Evolutionary conservation across 1,284 basidiomycete species (phyloP), one percentile per base, ranked within the genome.

Genomic region (Serendipita sp.): DNA sequence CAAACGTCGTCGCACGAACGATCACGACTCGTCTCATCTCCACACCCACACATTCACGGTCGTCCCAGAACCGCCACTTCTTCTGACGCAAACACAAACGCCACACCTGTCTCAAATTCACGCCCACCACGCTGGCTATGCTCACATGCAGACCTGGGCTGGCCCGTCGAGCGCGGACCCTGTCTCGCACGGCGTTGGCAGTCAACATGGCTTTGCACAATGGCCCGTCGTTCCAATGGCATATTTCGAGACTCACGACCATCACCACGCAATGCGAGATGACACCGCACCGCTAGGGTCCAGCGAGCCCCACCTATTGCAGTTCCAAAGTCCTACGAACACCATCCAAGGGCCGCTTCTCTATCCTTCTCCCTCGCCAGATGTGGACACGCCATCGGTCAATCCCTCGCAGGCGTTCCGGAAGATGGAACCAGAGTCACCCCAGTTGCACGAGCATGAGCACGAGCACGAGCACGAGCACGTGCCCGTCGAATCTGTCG

Each of bases 1-100:
- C 53, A 58, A 58, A 32, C 53, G 53, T 58, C 53, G 53, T 26
- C 53, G 53, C 34, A 58, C 53, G 8, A 35, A 58, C 34, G 53
- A 58, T 34, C 26, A 30, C 22, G 53, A 58, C 53, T 58, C 53
- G 30, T 29, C 53, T 58, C 34, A 29, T n/a, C 34, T 58, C 22
- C 47, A 49, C 22, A 30, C 53, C 43, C 49, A 53, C 22, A 30
- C 53, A 10, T 58, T 30, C 32, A 30, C 53, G 2, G 32, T 35
- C 26, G 53, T 58, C 22, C 53, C 53, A 8, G 53, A 58, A 58
- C 53, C 53, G 26, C 53, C 53, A 35, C 53, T 30, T 4, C 53
- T 58, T 58, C 53, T 58, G 53, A 58, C 53, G 17, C 53, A 29
- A 58, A 34, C 30, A n/a, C 53, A 58, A 30, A 10, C 53, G 53